Conservation (phyloP, 108 stramenopile genomes). For the Cyclostephanos tholiformis region DNA sequence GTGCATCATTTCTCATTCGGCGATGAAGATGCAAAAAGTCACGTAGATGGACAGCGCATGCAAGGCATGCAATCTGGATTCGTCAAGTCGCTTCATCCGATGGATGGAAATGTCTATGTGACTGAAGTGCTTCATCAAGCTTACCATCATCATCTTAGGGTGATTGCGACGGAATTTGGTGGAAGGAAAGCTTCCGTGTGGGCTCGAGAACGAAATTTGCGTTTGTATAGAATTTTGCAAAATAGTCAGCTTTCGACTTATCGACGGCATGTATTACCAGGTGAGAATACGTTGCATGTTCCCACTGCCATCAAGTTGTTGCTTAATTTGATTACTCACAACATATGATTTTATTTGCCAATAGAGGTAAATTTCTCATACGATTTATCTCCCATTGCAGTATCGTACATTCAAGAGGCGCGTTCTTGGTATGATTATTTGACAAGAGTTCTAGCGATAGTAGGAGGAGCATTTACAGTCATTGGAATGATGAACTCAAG, state of each 20-base stretch:
- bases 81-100: slow-evolving; percentile 54
- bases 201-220: slow-evolving; percentile 14
- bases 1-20: slow-evolving; percentile 90
- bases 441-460: slow-evolving; percentile 91
- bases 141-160: slow-evolving; percentile 95
- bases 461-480: slow-evolving; percentile 96
- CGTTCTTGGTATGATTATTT: slow-evolving; percentile 93
- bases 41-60: slow-evolving; percentile 13
- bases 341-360: not conserved
- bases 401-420: slow-evolving; percentile 58
- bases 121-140: slow-evolving; percentile 80
- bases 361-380: slow-evolving; percentile 81
- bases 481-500: slow-evolving; percentile 85
- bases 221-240: slow-evolving; percentile 68
- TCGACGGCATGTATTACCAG: slow-evolving; percentile 59
- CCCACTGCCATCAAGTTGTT: not conserved
- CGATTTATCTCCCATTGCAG: slow-evolving; percentile 87
- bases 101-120: slow-evolving; percentile 86
- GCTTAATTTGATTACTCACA: not conserved
- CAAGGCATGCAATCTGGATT: slow-evolving; percentile 47
- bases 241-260: slow-evolving; percentile 77
- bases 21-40: slow-evolving; percentile 36
- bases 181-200: slow-evolving; percentile 21
- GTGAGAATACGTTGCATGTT: slow-evolving; percentile 4
- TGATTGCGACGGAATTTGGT: slow-evolving; percentile 78